These are phyloP conservation scores for Penicillium silybi DNA, from an alignment of 495 filamentous ascomycete genomes.

Conservation along the genomic window DNA sequence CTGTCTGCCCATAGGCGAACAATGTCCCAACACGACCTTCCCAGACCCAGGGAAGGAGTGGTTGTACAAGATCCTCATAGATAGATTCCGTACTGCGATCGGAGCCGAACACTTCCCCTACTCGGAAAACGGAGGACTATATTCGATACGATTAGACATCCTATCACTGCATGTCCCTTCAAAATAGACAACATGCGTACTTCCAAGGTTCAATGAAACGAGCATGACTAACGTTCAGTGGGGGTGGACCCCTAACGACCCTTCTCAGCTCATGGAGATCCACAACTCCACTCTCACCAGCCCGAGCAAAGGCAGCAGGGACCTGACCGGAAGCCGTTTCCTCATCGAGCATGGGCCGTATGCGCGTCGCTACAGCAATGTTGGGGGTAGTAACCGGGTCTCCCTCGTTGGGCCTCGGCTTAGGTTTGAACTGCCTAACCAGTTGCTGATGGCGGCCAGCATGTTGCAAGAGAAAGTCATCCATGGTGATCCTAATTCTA, in stretches of 20 bases:
- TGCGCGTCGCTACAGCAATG: conserved; percentile 2
- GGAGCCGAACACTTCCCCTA: conserved; percentile 16
- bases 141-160: not conserved
- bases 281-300: conserved; percentile 4
- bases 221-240: conserved; percentile 10
- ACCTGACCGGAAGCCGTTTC: conserved; percentile 8
- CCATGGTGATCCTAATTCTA: not conserved
- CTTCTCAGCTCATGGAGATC: conserved; percentile 12
- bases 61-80: conserved; percentile 20
- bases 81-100: conserved; percentile 17
- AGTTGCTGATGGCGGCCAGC: not conserved
- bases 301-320: conserved; percentile 3
- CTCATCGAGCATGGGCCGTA: conserved; percentile 8
- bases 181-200: not conserved
- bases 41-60: conserved; percentile 28
- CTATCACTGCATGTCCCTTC: not conserved
- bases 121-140: conserved; percentile 9
- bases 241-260: conserved; percentile 7
- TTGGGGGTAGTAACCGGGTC: not conserved
- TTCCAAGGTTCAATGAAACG: not conserved
- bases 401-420: not conserved
- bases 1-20: conserved; percentile 47
- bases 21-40: conserved; percentile 30
- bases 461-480: not conserved
- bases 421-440: not conserved